A percentile compares a stretch with the other conserved stretches of the same genome.
These are phyloP conservation scores for Lachnellula arida DNA, from an alignment of 2,329 filamentous ascomycete genomes.

Conservation along the genomic window DNA sequence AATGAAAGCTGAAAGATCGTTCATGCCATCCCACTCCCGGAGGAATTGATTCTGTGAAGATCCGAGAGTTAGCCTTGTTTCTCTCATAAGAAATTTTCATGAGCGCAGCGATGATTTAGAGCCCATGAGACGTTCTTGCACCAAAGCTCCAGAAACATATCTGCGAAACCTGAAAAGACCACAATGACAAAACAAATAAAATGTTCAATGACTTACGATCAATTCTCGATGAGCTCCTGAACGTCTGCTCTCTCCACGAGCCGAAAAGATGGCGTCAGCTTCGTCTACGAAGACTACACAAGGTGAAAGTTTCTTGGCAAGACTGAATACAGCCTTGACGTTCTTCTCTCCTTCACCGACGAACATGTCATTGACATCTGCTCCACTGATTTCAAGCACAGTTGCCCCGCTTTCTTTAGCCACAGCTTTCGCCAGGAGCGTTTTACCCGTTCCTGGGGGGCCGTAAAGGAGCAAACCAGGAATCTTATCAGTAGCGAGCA, in stretches of 20 bases:
- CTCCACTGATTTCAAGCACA: slow-evolving; percentile 83
- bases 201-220: slow-evolving; percentile 41
- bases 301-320: slow-evolving; percentile 86
- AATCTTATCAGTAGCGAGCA: slow-evolving; percentile 85
- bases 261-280: slow-evolving; percentile 85
- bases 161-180: too few species aligned
- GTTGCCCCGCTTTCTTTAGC: slow-evolving; percentile 64
- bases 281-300: slow-evolving; percentile 97
- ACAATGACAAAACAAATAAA: too few species aligned
- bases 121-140: too few species aligned
- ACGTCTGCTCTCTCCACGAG: slow-evolving; percentile 62
- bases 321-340: slow-evolving; percentile 82
- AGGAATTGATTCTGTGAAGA: slow-evolving; percentile 72
- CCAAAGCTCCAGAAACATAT: too few species aligned
- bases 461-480: slow-evolving; percentile 85
- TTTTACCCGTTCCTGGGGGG: slow-evolving; percentile 76
- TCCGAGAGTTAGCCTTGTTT: too few species aligned
- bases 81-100: too few species aligned
- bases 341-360: slow-evolving; percentile 97
- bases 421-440: slow-evolving; percentile 63
- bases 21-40: slow-evolving; percentile 92
- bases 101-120: too few species aligned
- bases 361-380: slow-evolving; percentile 93
- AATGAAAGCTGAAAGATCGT: slow-evolving; percentile 80
- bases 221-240: slow-evolving; percentile 72